These are phyloP conservation scores for Alternaria longipes DNA, from an alignment of 2,329 filamentous ascomycete genomes.

Conservation along the genomic window DNA sequence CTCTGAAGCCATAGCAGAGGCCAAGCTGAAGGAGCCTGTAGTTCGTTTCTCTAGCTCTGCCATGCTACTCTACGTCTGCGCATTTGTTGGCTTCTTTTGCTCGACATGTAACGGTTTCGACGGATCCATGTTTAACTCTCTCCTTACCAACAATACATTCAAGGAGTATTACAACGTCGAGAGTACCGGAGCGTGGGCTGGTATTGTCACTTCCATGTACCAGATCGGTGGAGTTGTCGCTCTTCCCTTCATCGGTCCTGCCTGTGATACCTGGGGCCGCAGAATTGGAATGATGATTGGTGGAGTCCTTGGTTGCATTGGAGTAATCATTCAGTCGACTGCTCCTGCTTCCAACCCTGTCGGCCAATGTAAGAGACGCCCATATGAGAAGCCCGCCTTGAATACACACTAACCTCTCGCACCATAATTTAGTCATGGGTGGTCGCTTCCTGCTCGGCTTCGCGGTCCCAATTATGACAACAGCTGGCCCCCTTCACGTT, in stretches of 20 bases:
- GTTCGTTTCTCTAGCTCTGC: slow-evolving; percentile 23
- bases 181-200: slow-evolving; percentile 56
- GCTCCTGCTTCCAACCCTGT: slow-evolving; percentile 51
- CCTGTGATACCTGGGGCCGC: slow-evolving; percentile 56
- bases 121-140: slow-evolving; percentile 64
- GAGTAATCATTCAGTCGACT: slow-evolving; percentile 59
- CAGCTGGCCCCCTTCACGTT: slow-evolving; percentile 67
- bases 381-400: neutral
- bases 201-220: slow-evolving; percentile 58
- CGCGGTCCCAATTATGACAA: slow-evolving; percentile 64
- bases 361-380: slow-evolving; percentile 48
- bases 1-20: slow-evolving; percentile 65
- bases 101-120: slow-evolving; percentile 68
- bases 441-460: slow-evolving; percentile 68
- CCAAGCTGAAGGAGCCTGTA: slow-evolving; percentile 63
- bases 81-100: slow-evolving; percentile 52
- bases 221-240: slow-evolving; percentile 58
- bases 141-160: slow-evolving; percentile 58
- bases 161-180: slow-evolving; percentile 54
- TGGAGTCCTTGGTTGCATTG: slow-evolving; percentile 58
- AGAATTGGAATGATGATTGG: slow-evolving; percentile 62
- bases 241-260: slow-evolving; percentile 58
- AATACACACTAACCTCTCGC: neutral
- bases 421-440: slow-evolving; percentile 55
- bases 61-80: slow-evolving; percentile 35